phyloP scores from a whole-genome alignment of 306 rosid genomes.

The Nissolia schottii region DNA sequence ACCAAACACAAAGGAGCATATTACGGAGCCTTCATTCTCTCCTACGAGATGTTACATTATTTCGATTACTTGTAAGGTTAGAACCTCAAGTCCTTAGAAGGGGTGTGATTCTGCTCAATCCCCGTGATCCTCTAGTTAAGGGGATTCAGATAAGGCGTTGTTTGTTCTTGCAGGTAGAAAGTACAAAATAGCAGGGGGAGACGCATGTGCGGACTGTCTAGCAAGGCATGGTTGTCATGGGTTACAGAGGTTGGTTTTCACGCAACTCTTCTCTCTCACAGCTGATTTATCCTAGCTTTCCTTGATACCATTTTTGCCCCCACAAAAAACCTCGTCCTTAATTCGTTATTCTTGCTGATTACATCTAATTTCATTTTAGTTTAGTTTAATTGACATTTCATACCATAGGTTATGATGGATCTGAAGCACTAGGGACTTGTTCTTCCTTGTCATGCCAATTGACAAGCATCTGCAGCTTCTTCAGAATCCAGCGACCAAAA shows the following conservation, averaged over 20 bases:
- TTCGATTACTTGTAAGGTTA: too few species aligned
- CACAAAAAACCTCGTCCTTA: too few species aligned
- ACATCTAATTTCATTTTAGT: too few species aligned
- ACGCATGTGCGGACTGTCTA: neutral
- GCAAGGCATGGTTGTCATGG: neutral
- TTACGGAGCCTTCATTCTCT: neutral
- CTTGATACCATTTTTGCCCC: too few species aligned
- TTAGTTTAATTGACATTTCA: neutral
- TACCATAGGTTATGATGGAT: neutral
- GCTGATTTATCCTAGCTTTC: too few species aligned
- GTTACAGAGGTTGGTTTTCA: too few species aligned
- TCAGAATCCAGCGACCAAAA: neutral
- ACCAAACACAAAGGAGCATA: too few species aligned
- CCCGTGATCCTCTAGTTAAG: neutral
- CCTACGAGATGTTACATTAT: too few species aligned
- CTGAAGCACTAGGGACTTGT: neutral
- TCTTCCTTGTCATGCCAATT: neutral
- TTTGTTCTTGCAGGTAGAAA: neutral
- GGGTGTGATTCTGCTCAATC: neutral
- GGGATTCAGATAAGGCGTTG: neutral
- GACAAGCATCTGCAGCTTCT: neutral
- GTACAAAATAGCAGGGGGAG: neutral
- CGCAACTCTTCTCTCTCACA: too few species aligned
- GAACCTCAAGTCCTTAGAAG: too few species aligned
- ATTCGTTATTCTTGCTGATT: neutral